Percentiles rank a stretch among this genome's conserved stretches.
Conservation (phyloP, 2,329 filamentous ascomycete genomes). For the Parastagonospora avenae region DNA sequence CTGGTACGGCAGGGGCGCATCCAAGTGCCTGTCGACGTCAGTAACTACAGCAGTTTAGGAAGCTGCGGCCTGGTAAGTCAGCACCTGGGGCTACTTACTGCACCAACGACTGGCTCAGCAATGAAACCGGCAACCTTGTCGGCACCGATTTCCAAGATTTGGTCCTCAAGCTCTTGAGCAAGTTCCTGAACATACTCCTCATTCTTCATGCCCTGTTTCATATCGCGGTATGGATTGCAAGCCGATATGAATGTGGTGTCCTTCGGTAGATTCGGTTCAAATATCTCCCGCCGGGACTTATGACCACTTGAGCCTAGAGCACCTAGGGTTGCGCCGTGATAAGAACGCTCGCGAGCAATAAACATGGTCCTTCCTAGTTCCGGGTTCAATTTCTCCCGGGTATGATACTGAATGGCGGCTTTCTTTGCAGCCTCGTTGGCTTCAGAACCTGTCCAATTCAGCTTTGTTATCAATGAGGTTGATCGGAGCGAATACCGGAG, state of each 20-base stretch:
- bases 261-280: slow-evolving; percentile 62
- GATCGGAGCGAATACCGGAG: slow-evolving; percentile 53
- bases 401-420: slow-evolving; percentile 68
- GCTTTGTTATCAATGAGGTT: background rate
- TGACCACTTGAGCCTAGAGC: slow-evolving; percentile 70
- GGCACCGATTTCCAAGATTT: slow-evolving; percentile 67
- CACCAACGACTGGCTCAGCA: slow-evolving; percentile 74
- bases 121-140: slow-evolving; percentile 70
- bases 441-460: slow-evolving; percentile 56
- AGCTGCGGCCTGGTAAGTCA: too few species aligned
- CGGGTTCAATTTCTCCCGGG: slow-evolving; percentile 55
- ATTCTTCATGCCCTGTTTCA: slow-evolving; percentile 58
- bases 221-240: slow-evolving; percentile 69
- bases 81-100: slow-evolving; percentile 54
- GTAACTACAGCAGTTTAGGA: background rate
- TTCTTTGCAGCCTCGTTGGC: slow-evolving; percentile 73
- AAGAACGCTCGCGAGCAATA: slow-evolving; percentile 69
- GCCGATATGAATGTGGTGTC: slow-evolving; percentile 68
- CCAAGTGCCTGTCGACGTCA: slow-evolving; percentile 62
- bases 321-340: slow-evolving; percentile 74
- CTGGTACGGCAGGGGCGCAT: slow-evolving; percentile 67
- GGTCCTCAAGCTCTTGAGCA: slow-evolving; percentile 67
- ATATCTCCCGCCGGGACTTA: slow-evolving; percentile 63
- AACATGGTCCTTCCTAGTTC: slow-evolving; percentile 63
- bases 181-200: slow-evolving; percentile 65